These are phyloP conservation scores for Fusarium sacchari DNA, from an alignment of 2,329 filamentous ascomycete species.

Conservation along the genomic window DNA sequence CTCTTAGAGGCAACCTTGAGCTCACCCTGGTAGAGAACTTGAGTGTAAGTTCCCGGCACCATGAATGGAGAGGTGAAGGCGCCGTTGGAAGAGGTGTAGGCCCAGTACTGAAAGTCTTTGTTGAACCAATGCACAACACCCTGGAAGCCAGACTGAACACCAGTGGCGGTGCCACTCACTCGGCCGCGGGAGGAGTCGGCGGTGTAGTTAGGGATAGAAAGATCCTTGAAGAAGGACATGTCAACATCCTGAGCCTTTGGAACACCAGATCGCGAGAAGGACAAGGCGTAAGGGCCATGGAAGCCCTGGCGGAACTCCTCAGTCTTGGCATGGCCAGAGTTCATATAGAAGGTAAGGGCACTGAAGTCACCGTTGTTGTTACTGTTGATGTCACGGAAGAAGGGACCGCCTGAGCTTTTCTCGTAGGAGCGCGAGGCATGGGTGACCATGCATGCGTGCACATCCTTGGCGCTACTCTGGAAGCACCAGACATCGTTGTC, in stretches of 20 bases:
- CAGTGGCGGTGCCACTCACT: constrained; percentile 69
- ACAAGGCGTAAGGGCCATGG: constrained; percentile 72
- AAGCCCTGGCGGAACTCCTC: constrained; percentile 70
- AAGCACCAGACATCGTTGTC: constrained; percentile 73
- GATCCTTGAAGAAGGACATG: constrained; percentile 67
- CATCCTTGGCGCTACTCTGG: constrained; percentile 55
- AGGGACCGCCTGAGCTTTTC: constrained; percentile 72
- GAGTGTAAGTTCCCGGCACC: constrained; percentile 75
- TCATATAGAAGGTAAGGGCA: constrained; percentile 75
- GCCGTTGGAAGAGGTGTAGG: constrained; percentile 63
- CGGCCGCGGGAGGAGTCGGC: constrained; percentile 64
- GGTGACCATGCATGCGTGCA: constrained; percentile 69
- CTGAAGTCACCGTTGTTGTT: constrained; percentile 70
- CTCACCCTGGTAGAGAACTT: constrained; percentile 71
- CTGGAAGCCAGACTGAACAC: constrained; percentile 61
- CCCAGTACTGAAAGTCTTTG: constrained; percentile 71
- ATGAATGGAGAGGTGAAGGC: constrained; percentile 72
- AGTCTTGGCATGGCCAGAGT: constrained; percentile 71
- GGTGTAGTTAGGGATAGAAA: constrained; percentile 68
- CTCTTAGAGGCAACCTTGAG: constrained; percentile 62
- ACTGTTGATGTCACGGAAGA: constrained; percentile 72
- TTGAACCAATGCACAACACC: constrained; percentile 75
- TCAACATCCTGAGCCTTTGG: constrained; percentile 61
- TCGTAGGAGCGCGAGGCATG: constrained; percentile 62
- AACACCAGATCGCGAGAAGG: constrained; percentile 67